phyloP scores from a whole-genome alignment of 1,139 yeast genomes.

The Geotrichum fermentans region DNA sequence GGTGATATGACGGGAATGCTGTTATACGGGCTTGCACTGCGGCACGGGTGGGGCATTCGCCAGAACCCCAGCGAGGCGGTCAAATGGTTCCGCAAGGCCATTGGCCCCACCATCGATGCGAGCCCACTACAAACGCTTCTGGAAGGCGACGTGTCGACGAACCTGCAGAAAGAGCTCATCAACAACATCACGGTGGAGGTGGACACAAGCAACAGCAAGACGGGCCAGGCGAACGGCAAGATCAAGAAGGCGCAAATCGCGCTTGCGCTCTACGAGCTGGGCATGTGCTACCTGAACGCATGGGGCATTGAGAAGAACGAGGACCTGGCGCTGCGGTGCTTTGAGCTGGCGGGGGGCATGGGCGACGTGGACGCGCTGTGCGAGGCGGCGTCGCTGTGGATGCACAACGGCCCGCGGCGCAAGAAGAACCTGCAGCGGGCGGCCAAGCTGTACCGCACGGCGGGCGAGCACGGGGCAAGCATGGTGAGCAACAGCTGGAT shows the following conservation, averaged over 20 bases:
- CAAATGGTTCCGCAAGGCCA: conserved; percentile 55
- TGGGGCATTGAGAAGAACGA: conserved; percentile 58
- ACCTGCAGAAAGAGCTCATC: conserved; percentile 5
- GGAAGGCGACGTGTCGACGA: conserved; percentile 11
- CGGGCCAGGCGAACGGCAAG: conserved; percentile 15
- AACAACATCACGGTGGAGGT: not conserved
- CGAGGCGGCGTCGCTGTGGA: conserved; percentile 67
- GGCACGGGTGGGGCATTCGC: conserved; percentile 67
- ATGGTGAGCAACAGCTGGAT: conserved; percentile 76
- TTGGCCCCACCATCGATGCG: conserved; percentile 31
- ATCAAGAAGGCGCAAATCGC: conserved; percentile 36
- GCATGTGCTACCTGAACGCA: conserved; percentile 55
- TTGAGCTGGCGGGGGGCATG: conserved; percentile 63
- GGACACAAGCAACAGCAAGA: not conserved
- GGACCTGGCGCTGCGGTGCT: conserved; percentile 51
- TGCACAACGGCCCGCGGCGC: conserved; percentile 45
- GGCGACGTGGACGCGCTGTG: conserved; percentile 70
- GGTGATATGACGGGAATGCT: conserved; percentile 69
- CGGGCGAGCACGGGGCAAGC: conserved; percentile 60
- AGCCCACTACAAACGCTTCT: conserved; percentile 15
- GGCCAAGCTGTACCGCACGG: conserved; percentile 66
- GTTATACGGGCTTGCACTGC: conserved; percentile 62
- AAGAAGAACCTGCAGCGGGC: conserved; percentile 61
- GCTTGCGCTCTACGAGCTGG: conserved; percentile 54
- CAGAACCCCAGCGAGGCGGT: conserved; percentile 55